Evolutionary conservation across 176 grass and related monocot genomes (phyloP), one percentile per base, ranked within the genome.

Genomic region (Oryza glumipatula): DNA sequence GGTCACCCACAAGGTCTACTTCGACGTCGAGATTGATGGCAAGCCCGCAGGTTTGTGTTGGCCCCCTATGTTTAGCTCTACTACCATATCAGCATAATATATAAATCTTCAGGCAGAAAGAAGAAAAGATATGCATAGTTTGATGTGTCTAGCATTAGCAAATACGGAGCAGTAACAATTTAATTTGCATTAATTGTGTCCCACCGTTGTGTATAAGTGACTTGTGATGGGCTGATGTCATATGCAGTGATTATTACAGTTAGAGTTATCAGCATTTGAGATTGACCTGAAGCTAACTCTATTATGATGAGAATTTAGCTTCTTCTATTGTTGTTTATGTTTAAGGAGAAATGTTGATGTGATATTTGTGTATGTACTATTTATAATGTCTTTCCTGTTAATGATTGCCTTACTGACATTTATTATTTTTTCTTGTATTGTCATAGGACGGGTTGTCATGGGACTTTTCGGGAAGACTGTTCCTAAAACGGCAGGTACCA

Each of bases 391-490:
- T 22, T 21, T 9, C n/a, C 23, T 67, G 33, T 54, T 43, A 47
- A 65, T 79, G 80, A 65, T 64, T 56, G n/a, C 15, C 64, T 4
- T 15, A 9, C 4, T 68, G 35, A 36, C 10, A 30, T 39, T 85
- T 82, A 76, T 73, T 68, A 54, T 11, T 13, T 39, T 70, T 82
- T n/a, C 24, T n/a, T 92, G 48, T 45, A 76, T 39, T 89, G 1
- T 65, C 44, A 73, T 54, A 98, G 96, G 96, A 89, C 96, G 96
- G 68, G 35, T 99, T 92, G 93, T 96, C 70, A 99, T 99, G 75
- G 96, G 96, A 49, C 89, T 99, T 84, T 99, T 96, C 4, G 96
- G 96, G 19, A 99, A 99, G 0, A 84, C 96, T 63, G 96, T 99
- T 67, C 96, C 96, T 66, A 99, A 96, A 83, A 99, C 96, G 49